These are phyloP conservation scores for Fonsecaea monophora DNA, from an alignment of 2,329 filamentous ascomycete genomes.

Conservation along the genomic window DNA sequence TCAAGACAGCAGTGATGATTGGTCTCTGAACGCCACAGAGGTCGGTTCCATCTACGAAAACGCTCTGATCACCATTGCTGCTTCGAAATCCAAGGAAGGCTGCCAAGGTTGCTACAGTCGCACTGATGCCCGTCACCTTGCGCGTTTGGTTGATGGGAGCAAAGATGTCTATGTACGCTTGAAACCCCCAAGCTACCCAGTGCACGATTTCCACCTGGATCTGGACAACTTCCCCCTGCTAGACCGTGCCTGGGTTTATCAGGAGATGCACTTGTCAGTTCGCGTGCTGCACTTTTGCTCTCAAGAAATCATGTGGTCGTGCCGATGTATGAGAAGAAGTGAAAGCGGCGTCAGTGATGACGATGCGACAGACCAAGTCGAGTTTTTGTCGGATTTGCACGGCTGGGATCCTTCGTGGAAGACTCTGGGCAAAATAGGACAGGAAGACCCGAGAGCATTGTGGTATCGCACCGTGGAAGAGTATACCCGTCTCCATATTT, in stretches of 20 bases:
- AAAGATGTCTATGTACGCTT: not conserved
- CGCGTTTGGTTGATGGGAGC: not conserved
- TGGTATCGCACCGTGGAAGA: constrained; percentile 1
- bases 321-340: not conserved
- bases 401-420: not conserved
- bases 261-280: not conserved
- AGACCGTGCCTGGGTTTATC: constrained; percentile 1
- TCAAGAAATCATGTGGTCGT: not conserved
- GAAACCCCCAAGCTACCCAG: not conserved
- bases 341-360: constrained; percentile 1
- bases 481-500: not conserved
- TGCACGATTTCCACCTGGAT: not conserved
- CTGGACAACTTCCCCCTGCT: not conserved
- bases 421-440: not conserved
- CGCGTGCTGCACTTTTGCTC: not conserved
- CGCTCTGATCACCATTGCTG: not conserved
- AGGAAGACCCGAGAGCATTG: not conserved
- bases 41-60: not conserved
- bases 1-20: not conserved
- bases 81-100: not conserved
- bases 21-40: not conserved
- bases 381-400: not conserved
- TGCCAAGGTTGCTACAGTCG: not conserved
- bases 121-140: not conserved
- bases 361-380: not conserved